A percentile compares a stretch with the other conserved stretches of the same genome.
phyloP scores from a whole-genome alignment of 2,329 filamentous ascomycete genomes.

The Alternaria incomplexa region DNA sequence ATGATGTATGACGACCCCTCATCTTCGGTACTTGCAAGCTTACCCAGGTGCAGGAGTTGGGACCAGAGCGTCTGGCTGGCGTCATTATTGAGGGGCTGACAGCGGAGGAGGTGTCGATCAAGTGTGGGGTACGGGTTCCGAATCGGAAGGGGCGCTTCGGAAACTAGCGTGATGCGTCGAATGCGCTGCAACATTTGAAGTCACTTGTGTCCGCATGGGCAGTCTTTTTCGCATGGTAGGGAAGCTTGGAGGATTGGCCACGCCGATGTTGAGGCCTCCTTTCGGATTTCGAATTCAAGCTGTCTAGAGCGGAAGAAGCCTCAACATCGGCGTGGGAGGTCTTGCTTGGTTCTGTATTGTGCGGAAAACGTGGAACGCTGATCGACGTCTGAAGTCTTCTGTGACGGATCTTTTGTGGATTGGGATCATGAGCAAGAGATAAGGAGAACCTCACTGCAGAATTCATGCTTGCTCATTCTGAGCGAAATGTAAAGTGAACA shows the following conservation, averaged over 20 bases:
- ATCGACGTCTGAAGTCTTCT: no score
- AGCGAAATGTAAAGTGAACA: no score
- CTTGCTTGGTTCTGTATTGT: not conserved
- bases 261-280: not conserved
- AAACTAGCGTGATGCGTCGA: not conserved
- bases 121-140: constrained; percentile 7
- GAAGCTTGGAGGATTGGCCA: not conserved
- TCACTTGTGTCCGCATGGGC: not conserved
- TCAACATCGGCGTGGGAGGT: not conserved
- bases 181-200: not conserved
- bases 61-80: not conserved
- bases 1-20: constrained; percentile 2
- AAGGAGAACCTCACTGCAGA: not conserved
- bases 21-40: not conserved
- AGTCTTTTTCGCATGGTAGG: not conserved
- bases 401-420: no score
- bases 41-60: not conserved
- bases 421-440: not conserved
- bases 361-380: no score
- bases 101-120: not conserved
- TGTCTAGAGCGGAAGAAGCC: not conserved
- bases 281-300: not conserved
- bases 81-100: constrained; percentile 9
- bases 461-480: not conserved
- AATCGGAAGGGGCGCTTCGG: constrained; percentile 1